Percentiles rank a stretch among this genome's conserved stretches.
Evolutionary conservation across 2,329 filamentous ascomycete genomes (phyloP).

Genomic region (Alternaria sp.): DNA sequence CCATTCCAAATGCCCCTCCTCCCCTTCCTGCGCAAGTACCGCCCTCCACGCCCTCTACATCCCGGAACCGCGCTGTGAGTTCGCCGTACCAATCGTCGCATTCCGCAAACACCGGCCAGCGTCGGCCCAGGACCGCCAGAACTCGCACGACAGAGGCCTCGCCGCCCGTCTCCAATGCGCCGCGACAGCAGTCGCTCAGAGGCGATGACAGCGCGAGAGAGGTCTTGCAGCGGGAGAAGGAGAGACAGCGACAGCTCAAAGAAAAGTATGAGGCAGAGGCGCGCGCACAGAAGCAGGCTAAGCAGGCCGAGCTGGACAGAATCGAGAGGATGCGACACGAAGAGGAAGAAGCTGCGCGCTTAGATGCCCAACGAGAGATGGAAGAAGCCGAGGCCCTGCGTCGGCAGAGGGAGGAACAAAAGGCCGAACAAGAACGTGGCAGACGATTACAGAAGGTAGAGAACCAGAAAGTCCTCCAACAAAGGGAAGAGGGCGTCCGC

Average conservation of each 20-base stretch:
- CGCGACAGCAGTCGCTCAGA: slow-evolving; percentile 27
- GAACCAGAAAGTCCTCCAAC: slow-evolving; percentile 29
- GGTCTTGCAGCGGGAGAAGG: slow-evolving; percentile 40
- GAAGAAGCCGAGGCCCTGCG: slow-evolving; percentile 38
- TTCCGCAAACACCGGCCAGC: slow-evolving; percentile 29
- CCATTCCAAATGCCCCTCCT: slow-evolving; percentile 20
- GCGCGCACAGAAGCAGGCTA: slow-evolving; percentile 36
- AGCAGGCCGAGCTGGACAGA: slow-evolving; percentile 38
- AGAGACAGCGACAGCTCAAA: slow-evolving; percentile 39
- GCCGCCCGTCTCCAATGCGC: slow-evolving; percentile 21
- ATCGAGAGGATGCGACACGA: slow-evolving; percentile 33
- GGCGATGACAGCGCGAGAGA: slow-evolving; percentile 42
- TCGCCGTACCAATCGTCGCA: slow-evolving; percentile 32
- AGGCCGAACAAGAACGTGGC: slow-evolving; percentile 40
- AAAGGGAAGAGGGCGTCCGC: slow-evolving; percentile 41
- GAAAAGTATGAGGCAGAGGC: slow-evolving; percentile 44
- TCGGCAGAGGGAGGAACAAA: slow-evolving; percentile 39
- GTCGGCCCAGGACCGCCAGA: slow-evolving; percentile 35
- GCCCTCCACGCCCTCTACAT: slow-evolving; percentile 20
- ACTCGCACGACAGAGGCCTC: slow-evolving; percentile 27
- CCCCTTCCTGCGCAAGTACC: slow-evolving; percentile 15
- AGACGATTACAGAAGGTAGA: slow-evolving; percentile 42
- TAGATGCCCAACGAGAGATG: slow-evolving; percentile 32
- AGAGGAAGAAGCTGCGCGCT: slow-evolving; percentile 39
- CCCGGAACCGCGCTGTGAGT: slow-evolving; percentile 37